Conservation (phyloP, 345 rosid species). For the Ceriops decandra region DNA sequence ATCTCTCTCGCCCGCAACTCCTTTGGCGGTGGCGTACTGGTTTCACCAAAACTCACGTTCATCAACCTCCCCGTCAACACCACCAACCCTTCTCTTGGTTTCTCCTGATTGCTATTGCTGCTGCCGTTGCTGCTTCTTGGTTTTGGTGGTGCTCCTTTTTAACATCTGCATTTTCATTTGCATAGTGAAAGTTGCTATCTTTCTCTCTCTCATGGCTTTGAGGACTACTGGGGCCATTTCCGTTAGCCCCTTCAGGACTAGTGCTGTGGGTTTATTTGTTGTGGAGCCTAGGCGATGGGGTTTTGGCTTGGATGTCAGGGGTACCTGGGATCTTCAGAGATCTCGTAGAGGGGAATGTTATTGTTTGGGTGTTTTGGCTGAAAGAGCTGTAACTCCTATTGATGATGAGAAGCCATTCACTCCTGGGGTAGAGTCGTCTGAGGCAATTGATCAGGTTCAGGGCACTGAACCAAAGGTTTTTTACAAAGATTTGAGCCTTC, state of each 20-base stretch:
- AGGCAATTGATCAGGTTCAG: constrained; percentile 33
- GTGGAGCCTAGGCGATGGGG: constrained; percentile 35
- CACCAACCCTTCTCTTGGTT: constrained; percentile 15
- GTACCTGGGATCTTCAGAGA: constrained; percentile 17
- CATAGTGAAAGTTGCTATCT: constrained; percentile 7
- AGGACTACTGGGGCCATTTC: constrained; percentile 46
- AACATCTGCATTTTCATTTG: background rate
- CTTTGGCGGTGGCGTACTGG: constrained; percentile 25
- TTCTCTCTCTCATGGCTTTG: constrained; percentile 46
- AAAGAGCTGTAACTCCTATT: constrained; percentile 49
- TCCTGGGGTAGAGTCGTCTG: constrained; percentile 42
- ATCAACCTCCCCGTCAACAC: constrained; percentile 14
- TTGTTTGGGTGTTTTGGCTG: constrained; percentile 35
- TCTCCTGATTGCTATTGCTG: constrained; percentile 5
- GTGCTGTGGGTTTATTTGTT: constrained; percentile 30
- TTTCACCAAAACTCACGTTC: constrained; percentile 24
- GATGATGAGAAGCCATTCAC: constrained; percentile 54
- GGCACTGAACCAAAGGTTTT: constrained; percentile 33
- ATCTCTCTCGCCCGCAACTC: background rate
- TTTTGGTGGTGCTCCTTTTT: too few relatives aligned
- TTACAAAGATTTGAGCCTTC: constrained; percentile 72
- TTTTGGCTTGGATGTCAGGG: constrained; percentile 31
- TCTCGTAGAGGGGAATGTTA: constrained; percentile 44
- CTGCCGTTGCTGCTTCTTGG: too few relatives aligned
- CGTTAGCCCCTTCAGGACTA: constrained; percentile 44